Base-by-base conservation (phyloP, 441 rosid species). In the Biscutella laevigata region DNA sequence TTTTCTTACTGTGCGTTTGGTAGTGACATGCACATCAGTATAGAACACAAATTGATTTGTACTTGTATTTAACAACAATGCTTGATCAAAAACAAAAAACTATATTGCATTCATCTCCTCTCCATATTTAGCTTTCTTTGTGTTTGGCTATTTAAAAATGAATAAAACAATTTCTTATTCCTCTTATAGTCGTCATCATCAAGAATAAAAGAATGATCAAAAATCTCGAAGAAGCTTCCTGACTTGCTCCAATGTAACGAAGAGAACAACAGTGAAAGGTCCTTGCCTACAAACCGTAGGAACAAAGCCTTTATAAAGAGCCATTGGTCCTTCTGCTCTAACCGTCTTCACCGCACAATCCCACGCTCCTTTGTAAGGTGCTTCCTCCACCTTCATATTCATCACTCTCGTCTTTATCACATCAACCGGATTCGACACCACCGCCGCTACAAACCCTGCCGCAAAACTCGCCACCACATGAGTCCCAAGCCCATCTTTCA, bases 241-340 rank as follows among this genome's bases (percentile, higher is more conserved):
- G 33, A 82, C 74, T 55, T 79, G 89, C 69, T 79, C 89, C 3
- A 82, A 72, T 0, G 89, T 82, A 14, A 82, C 85, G 30, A 82
- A 82, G 22, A 79, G 74, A 55, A 79, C 81, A 22, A 79, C 72
- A 3, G 88, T 82, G 64, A 82, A 82, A 22, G 85, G 89, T 5
- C 83, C 83, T 53, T 82, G 89, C 55, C 85, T 75, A 42, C 83
- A 79, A 8, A 79, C 77, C 15, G 83, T 79, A 8, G 85, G 85
- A 26, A 77, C 62, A 69, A 82, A 75, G 5, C 89, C 89, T 47
- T 82, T 82, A 13, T 82, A 82, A 4, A 79, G 67, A 4, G 85
- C 80, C 83, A 75, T 61, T 3, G 77, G 65, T 14, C 85, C 88
- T 46, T 82, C 85, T 2, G 77, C 70, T 33, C 42, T 66, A 29